Evolutionary conservation across 1,139 yeast genomes (phyloP), one percentile per base, ranked within the genome.

Genomic region (Keqinozyma sinolaborantium): DNA sequence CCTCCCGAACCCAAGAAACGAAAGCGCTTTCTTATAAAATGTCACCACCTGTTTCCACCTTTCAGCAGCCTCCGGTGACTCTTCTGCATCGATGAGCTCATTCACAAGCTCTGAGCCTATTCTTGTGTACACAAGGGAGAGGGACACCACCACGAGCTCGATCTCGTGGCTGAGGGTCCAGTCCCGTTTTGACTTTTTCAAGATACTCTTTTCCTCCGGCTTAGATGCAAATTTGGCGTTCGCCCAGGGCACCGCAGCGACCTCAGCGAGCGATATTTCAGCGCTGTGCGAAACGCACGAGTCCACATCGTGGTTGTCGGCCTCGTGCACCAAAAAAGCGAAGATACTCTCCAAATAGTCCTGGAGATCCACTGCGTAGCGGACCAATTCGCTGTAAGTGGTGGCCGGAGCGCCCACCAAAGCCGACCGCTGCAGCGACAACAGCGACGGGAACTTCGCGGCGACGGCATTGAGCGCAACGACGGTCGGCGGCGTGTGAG

Each of bases 41-140:
- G 42, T 48, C 4, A 51, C 48, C 6, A 63, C 69, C 37, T 52
- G 63, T 32, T 60, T 63, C 73, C 74, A 68, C 35, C 56, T 59
- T 26, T 54, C 59, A 26, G 41, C 31, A 5, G 38, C 38, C 3
- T 25, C 34, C 8, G 36, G 30, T 2, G 47, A 50, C 3, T 34
- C 26, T 14, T 59, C 69, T 7, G 42, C 18, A 26, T 48, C 51
- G 11, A 65, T 58, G 26, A 65, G 43, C 16, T 64, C 70, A 38
- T 62, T 63, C 9, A 56, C 50, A 29, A 64, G 41, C 28, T 64
- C 64, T 3, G 68, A 58, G 1, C 70, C 73, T 8, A 68, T 49
- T 26, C 53, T 42, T 6, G 55, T 48, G 35, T 67, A 66, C 7
- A 56, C 43, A 25, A 65, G 48, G 0, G 66, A 39, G 3, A 51